Conservation (phyloP, 1,139 yeast genomes). For the Hyphopichia buzzinii region DNA sequence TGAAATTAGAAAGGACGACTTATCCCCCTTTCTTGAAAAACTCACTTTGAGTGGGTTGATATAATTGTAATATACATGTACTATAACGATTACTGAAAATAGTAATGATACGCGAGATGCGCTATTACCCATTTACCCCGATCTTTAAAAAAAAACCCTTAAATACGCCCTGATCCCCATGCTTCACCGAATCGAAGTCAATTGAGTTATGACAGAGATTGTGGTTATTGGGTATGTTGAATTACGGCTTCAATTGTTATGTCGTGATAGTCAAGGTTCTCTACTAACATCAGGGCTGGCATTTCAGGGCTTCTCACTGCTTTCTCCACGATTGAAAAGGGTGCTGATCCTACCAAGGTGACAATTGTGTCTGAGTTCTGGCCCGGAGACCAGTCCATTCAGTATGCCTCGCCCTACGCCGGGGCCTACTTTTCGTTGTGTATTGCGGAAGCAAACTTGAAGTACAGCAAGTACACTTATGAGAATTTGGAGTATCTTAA, state of each 20-base stretch:
- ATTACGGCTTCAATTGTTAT: background rate
- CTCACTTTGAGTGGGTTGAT: slow-evolving; percentile 48
- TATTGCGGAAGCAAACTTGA: slow-evolving; percentile 6
- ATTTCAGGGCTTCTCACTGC: slow-evolving; percentile 26
- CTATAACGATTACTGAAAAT: too few species aligned
- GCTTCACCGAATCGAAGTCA: too few species aligned
- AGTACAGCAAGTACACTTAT: slow-evolving; percentile 15
- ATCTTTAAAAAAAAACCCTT: too few species aligned
- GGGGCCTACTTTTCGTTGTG: slow-evolving; percentile 19
- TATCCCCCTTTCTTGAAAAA: slow-evolving; percentile 82
- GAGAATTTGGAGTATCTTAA: slow-evolving; percentile 11
- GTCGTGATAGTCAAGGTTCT: background rate
- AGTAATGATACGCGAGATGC: too few species aligned
- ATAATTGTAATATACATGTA: background rate
- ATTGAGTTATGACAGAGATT: slow-evolving; percentile 6
- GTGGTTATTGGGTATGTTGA: slow-evolving; percentile 8
- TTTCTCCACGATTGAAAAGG: slow-evolving; percentile 16
- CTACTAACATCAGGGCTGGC: slow-evolving; percentile 14
- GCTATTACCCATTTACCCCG: too few species aligned
- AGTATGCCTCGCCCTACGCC: slow-evolving; percentile 24
- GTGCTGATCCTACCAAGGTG: slow-evolving; percentile 12
- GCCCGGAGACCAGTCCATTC: slow-evolving; percentile 22
- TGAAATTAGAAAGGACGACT: slow-evolving; percentile 83
- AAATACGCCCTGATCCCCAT: too few species aligned
- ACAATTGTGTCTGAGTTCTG: slow-evolving; percentile 17